A percentile compares a stretch with the other conserved stretches of the same genome.
These are phyloP conservation scores for Dendrothele bispora DNA, from an alignment of 768 basidiomycete genomes.

Conservation along the genomic window DNA sequence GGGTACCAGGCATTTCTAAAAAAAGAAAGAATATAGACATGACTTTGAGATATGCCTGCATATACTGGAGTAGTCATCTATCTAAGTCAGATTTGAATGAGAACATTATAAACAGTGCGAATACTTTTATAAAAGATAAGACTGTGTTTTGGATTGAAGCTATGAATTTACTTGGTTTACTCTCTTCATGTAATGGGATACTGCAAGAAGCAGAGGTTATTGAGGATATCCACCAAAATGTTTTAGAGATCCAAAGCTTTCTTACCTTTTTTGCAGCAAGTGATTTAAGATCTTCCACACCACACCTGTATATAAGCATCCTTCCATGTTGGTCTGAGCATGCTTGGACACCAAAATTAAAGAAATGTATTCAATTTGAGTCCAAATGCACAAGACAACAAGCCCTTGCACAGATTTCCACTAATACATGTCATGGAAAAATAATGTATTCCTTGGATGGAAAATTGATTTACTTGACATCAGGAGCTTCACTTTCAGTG, in stretches of 20 bases:
- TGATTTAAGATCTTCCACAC: neutral
- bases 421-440: no score
- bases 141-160: neutral
- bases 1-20: neutral
- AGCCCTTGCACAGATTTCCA: no score
- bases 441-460: no score
- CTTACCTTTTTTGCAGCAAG: neutral
- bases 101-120: no score
- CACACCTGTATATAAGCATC: constrained; percentile 1
- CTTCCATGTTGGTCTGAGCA: neutral
- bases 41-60: constrained; percentile 7
- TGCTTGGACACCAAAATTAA: no score
- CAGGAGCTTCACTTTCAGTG: no score
- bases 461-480: no score
- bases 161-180: neutral
- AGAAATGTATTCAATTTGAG: no score
- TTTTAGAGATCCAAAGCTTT: neutral
- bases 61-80: constrained; percentile 9
- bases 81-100: neutral
- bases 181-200: no score
- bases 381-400: no score
- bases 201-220: no score
- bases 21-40: neutral
- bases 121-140: neutral
- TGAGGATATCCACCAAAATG: neutral